Evolutionary conservation across 345 rosid species (phyloP).

Genomic region (Populus tremula): DNA sequence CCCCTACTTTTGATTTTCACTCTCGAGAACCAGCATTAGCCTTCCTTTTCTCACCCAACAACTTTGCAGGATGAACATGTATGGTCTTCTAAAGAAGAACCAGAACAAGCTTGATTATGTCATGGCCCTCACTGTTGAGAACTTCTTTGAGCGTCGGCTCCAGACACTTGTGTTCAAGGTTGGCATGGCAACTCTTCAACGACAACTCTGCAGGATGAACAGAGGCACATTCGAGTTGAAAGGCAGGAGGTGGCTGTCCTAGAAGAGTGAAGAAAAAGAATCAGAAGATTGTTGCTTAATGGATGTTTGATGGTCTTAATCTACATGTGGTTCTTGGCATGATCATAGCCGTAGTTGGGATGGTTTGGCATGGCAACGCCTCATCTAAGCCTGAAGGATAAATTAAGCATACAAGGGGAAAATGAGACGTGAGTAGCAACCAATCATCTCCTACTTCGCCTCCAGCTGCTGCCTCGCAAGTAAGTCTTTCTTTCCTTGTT

Average conservation of each 20-base stretch:
- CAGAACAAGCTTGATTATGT: constrained; percentile 30
- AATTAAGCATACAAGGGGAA: constrained; percentile 16
- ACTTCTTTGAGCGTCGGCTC: constrained; percentile 26
- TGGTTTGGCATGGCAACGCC: constrained; percentile 32
- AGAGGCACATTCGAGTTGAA: too few species aligned
- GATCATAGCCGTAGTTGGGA: constrained; percentile 37
- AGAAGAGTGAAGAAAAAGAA: constrained; percentile 74
- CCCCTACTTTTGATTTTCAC: too few species aligned
- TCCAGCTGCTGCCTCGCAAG: too few species aligned
- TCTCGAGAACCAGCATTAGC: too few species aligned
- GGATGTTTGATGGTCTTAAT: constrained; percentile 23
- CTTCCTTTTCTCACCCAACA: too few species aligned
- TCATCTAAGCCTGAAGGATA: constrained; percentile 24
- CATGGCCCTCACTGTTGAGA: constrained; percentile 26
- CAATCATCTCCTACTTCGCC: too few species aligned
- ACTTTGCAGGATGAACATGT: constrained; percentile 21
- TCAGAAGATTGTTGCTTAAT: constrained; percentile 44
- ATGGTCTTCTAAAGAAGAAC: constrained; percentile 23
- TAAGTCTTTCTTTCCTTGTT: too few species aligned
- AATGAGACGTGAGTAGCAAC: too few species aligned
- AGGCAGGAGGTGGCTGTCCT: constrained; percentile 32
- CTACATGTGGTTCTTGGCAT: constrained; percentile 42
- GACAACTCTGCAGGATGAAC: too few species aligned
- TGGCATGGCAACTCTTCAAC: constrained; percentile 10
- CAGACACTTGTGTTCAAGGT: constrained; percentile 27